phyloP scores from a whole-genome alignment of 2,329 filamentous ascomycete species.

The Phaeomoniella chlamydospora region DNA sequence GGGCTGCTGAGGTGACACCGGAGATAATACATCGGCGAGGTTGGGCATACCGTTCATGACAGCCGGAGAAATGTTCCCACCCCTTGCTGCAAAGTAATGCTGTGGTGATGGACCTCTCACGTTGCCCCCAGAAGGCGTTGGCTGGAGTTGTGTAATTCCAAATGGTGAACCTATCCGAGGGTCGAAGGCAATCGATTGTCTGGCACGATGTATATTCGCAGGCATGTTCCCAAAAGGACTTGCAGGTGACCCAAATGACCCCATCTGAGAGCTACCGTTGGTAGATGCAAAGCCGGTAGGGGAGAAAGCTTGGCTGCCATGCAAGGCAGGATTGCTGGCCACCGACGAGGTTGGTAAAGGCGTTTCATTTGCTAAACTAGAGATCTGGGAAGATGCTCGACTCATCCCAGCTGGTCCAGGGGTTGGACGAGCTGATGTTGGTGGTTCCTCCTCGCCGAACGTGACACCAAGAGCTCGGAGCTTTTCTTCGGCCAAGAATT shows the following conservation, averaged over 20 bases:
- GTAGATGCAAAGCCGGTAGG: constrained; percentile 44
- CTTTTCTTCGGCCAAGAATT: constrained; percentile 78
- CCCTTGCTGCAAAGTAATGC: constrained; percentile 25
- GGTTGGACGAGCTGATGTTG: constrained; percentile 45
- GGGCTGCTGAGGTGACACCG: constrained; percentile 45
- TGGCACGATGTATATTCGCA: constrained; percentile 44
- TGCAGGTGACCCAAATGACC: constrained; percentile 56
- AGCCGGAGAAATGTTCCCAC: constrained; percentile 43
- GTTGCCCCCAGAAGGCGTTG: constrained; percentile 37
- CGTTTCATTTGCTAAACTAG: constrained; percentile 67
- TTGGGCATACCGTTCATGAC: constrained; percentile 27
- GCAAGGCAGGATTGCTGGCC: constrained; percentile 51
- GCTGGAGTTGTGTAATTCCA: constrained; percentile 49
- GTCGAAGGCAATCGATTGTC: constrained; percentile 57
- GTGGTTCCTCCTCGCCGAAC: constrained; percentile 58
- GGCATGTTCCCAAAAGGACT: constrained; percentile 47
- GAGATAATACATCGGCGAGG: constrained; percentile 40
- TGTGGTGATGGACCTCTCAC: constrained; percentile 18
- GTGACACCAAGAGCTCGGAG: constrained; percentile 81
- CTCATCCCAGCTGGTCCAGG: constrained; percentile 47
- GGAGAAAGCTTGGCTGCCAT: constrained; percentile 47
- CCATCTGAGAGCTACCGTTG: constrained; percentile 47
- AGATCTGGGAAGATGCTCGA: constrained; percentile 60
- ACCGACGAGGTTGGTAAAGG: constrained; percentile 68
- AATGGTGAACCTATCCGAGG: constrained; percentile 50